Conservation (phyloP, 179 eudicot species). For the Beta corolliflora region DNA sequence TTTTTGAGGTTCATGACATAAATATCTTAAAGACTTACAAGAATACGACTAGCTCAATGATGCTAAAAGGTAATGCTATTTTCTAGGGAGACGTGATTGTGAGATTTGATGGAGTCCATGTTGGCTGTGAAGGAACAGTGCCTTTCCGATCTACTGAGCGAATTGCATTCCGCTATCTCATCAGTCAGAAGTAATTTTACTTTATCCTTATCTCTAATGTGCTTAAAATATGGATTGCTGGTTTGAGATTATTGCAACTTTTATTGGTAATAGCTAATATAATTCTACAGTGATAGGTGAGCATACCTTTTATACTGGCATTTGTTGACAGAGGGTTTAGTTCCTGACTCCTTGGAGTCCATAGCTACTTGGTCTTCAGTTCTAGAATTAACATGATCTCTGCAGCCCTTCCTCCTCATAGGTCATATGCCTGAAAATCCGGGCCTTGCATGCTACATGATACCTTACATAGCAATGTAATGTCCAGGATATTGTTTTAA, state of each 20-base stretch:
- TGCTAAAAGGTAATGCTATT: conserved; percentile 24
- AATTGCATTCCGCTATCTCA: conserved; percentile 93
- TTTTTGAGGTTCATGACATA: conserved; percentile 2
- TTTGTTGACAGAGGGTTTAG: not conserved
- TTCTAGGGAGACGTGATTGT: conserved; percentile 92
- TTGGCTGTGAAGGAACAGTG: conserved; percentile 95
- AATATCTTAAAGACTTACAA: not conserved
- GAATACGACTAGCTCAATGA: conserved; percentile 14
- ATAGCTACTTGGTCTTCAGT: not conserved
- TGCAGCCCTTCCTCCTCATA: not conserved
- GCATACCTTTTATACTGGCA: not conserved
- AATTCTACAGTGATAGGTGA: not conserved
- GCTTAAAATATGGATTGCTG: not conserved
- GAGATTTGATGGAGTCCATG: conserved; percentile 75
- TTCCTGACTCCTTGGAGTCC: not conserved
- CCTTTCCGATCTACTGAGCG: conserved; percentile 92
- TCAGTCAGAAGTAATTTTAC: conserved; percentile 81
- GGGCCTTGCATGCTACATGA: not conserved
- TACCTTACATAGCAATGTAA: not conserved
- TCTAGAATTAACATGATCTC: not conserved
- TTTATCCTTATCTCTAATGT: conserved; percentile 4
- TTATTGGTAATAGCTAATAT: not conserved
- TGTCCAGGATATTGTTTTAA: not conserved
- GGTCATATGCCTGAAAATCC: not conserved
- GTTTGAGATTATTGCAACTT: not conserved